A percentile compares a stretch with the other conserved stretches of the same genome.
Evolutionary conservation across 2,329 filamentous ascomycete genomes (phyloP).

Genomic region (Thelonectria discophora): DNA sequence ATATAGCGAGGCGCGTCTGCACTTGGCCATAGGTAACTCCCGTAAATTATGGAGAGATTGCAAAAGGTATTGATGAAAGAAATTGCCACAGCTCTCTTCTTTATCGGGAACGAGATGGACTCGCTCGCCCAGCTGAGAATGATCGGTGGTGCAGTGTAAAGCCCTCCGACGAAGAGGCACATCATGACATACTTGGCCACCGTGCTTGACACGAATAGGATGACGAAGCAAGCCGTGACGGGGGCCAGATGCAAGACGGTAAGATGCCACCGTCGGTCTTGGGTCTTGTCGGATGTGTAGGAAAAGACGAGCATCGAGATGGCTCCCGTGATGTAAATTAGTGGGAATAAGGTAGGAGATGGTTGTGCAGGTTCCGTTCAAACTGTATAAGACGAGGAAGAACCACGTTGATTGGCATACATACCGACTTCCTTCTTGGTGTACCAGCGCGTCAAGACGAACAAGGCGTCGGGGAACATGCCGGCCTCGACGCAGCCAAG

Average conservation of each 20-base stretch:
- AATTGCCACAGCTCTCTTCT: conserved; percentile 30
- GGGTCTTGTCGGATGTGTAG: conserved; percentile 37
- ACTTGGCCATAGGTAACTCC: conserved; percentile 30
- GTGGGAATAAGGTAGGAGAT: conserved; percentile 54
- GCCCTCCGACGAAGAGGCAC: conserved; percentile 22
- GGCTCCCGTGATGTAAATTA: conserved; percentile 36
- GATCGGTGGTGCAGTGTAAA: conserved; percentile 27
- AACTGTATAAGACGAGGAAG: conserved; percentile 58
- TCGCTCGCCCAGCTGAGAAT: conserved; percentile 28
- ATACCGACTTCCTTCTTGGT: conserved; percentile 30
- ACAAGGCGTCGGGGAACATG: conserved; percentile 63
- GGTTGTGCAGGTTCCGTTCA: conserved; percentile 52
- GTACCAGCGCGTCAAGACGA: conserved; percentile 29
- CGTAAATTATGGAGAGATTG: conserved; percentile 27
- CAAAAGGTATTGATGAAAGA: conserved; percentile 30
- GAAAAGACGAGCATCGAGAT: conserved; percentile 33
- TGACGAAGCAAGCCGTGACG: conserved; percentile 39
- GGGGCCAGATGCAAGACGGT: conserved; percentile 27
- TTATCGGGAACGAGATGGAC: conserved; percentile 19
- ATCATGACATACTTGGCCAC: conserved; percentile 20
- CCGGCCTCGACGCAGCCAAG: conserved; percentile 71
- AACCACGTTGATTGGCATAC: conserved; percentile 52
- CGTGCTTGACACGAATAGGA: conserved; percentile 4
- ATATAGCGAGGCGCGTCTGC: conserved; percentile 22
- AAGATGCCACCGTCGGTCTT: conserved; percentile 41